Evolutionary conservation across 2,329 filamentous ascomycete species (phyloP), one percentile per base, ranked within the genome.

Genomic region (Leptodontidium sp.): DNA sequence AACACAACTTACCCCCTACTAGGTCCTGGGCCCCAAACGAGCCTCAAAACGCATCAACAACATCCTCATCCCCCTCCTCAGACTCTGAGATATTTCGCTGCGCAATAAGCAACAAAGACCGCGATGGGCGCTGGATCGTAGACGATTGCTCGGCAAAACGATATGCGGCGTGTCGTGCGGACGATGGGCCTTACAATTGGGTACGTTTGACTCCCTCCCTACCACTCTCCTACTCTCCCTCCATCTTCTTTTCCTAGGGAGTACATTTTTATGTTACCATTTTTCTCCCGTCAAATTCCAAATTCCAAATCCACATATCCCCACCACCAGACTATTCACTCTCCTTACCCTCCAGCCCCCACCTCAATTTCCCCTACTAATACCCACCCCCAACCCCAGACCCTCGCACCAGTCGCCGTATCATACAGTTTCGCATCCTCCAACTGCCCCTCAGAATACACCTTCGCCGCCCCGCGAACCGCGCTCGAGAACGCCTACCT

Each of bases 401-500:
- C 76, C 5, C 75, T 91, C 32, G 85, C 86, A 12, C 69, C 76
- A 4, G 72, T 79, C 3, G 69, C 77, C 0, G 80, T 80, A 2
- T 75, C 80, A 8, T 89, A 85, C 73, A 78, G 78, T 50, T 79
- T 80, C 55, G 81, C 83, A 2, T 78, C 80, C 2, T 71, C 81
- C 1, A 77, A 80, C 5, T 92, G 90, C 76, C 82, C 82, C 0
- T 66, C 78, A 0, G 79, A 81, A 24, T 82, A 82, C n/a, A 76
- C 66, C 1, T 90, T 91, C 74, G 80, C 82, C 38, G 83, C 86
- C 0, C 89, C 90, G 0, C 84, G 87, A 47, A 90, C 88, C 0
- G 84, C 86, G 1, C 82, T 91, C 2, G 90, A 92, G 75, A 91
- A 91, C 71, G 80, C 80, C 1, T 88, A 90, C 74, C 80, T 91